Conservation (phyloP, 257 asterid genomes). For the Gentiana straminea region DNA sequence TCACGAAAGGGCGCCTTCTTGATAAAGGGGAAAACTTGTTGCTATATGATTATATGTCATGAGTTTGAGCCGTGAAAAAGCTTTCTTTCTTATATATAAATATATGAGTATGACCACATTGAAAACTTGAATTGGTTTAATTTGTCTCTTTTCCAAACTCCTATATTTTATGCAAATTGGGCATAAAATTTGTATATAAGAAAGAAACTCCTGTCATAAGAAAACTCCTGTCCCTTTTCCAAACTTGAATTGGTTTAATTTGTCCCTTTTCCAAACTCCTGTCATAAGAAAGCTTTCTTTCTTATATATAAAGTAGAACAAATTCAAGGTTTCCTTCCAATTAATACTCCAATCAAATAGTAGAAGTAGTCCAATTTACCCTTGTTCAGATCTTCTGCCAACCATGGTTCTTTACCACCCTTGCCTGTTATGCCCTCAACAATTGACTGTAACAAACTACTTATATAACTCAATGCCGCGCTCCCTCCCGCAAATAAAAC, state of each 20-base stretch:
- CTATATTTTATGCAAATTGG: too few relatives aligned
- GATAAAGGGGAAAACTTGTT: too few relatives aligned
- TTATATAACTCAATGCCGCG: constrained; percentile 18
- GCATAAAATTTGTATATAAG: too few relatives aligned
- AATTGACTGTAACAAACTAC: constrained; percentile 18
- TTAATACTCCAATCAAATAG: constrained; percentile 14
- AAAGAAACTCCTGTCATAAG: too few relatives aligned
- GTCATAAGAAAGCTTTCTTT: too few relatives aligned
- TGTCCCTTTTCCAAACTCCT: constrained; percentile 22
- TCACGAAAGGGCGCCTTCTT: too few relatives aligned
- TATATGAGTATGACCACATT: too few relatives aligned
- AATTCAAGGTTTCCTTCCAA: constrained; percentile 10
- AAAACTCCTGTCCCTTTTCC: too few relatives aligned
- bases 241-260: not conserved
- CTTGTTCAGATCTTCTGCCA: constrained; percentile 28
- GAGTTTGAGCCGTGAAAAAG: too few relatives aligned
- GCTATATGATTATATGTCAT: too few relatives aligned
- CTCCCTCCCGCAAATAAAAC: constrained; percentile 10
- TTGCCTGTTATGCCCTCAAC: constrained; percentile 15
- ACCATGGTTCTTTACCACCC: constrained; percentile 17
- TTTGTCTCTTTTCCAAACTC: constrained; percentile 23
- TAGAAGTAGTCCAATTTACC: constrained; percentile 30
- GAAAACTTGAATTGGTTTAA: not conserved
- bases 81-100: too few relatives aligned
- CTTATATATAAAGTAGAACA: constrained; percentile 14